Percentiles rank a stretch among this genome's conserved stretches.
These are phyloP conservation scores for Alnus glutinosa DNA, from an alignment of 306 rosid species.

Conservation along the genomic window DNA sequence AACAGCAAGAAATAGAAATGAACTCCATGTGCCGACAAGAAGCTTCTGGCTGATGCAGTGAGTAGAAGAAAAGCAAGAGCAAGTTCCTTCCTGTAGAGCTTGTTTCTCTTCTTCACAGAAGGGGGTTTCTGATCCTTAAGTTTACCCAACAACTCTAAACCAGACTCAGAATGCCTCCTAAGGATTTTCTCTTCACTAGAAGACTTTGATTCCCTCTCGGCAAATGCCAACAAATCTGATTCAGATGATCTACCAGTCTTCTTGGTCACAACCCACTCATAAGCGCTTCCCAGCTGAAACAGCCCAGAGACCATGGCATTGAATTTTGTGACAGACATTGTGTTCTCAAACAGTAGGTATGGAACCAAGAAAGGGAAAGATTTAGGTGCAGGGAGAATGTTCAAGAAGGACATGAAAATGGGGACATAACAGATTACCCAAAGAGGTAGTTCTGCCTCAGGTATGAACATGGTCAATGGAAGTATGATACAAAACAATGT, in stretches of 20 bases:
- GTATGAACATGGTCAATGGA: constrained; percentile 94
- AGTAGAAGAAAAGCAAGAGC: constrained; percentile 92
- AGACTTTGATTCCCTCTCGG: constrained; percentile 76
- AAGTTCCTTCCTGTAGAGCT: constrained; percentile 80
- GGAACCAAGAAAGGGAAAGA: constrained; percentile 93
- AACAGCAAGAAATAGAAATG: constrained; percentile 96
- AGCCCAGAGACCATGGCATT: constrained; percentile 97
- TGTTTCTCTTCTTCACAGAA: constrained; percentile 67
- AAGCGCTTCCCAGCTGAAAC: constrained; percentile 92
- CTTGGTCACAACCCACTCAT: constrained; percentile 98
- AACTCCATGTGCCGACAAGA: constrained; percentile 87
- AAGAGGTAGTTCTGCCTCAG: constrained; percentile 90
- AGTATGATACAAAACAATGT: constrained; percentile 91
- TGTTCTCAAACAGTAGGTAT: constrained; percentile 94
- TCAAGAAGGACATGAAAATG: constrained; percentile 81
- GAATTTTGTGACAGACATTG: constrained; percentile 99
- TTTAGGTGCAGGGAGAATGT: constrained; percentile 96
- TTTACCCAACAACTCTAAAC: constrained; percentile 67
- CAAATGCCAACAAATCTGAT: constrained; percentile 79
- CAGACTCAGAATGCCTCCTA: constrained; percentile 84
- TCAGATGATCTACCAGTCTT: constrained; percentile 94
- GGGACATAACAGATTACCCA: constrained; percentile 98
- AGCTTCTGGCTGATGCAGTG: constrained; percentile 90
- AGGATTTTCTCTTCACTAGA: constrained; percentile 68
- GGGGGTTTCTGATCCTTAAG: constrained; percentile 53